Conservation (phyloP, 2,329 filamentous ascomycete genomes). For the Leptographium wingfieldii region DNA sequence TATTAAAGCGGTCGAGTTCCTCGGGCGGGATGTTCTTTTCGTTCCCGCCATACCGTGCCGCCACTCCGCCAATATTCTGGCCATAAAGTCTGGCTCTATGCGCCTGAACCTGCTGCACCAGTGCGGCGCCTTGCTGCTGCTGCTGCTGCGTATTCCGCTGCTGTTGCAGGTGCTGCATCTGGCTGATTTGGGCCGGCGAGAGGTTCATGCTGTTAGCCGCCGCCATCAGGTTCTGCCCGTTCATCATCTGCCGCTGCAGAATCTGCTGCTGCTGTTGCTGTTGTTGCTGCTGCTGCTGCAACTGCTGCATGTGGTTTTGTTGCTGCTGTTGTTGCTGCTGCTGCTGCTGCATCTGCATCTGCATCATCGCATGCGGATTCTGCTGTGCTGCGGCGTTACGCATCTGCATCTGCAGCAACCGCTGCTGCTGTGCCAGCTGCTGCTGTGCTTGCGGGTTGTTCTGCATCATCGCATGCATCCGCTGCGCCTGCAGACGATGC, state of each 20-base stretch:
- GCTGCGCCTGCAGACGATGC: conserved; percentile 27
- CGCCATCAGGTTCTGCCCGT: conserved; percentile 15
- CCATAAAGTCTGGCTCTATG: conserved; percentile 21
- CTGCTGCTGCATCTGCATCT: conserved; percentile 22
- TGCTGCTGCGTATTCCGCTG: conserved; percentile 15
- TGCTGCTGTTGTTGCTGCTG: conserved; percentile 1
- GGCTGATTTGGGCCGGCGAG: conserved; percentile 16
- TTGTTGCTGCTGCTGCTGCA: conserved; percentile 18
- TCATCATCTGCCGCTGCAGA: conserved; percentile 22
- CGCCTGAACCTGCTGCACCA: not conserved
- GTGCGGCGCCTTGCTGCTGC: conserved; percentile 12
- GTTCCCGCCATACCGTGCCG: conserved; percentile 25
- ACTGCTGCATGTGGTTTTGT: conserved; percentile 27
- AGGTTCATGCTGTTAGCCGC: conserved; percentile 17
- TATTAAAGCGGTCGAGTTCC: conserved; percentile 30
- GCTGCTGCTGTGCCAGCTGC: conserved; percentile 21
- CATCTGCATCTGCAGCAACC: conserved; percentile 20
- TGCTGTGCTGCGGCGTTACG: conserved; percentile 20
- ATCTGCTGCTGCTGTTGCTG: conserved; percentile 23
- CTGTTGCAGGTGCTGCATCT: conserved; percentile 16
- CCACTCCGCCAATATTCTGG: conserved; percentile 23
- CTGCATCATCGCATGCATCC: conserved; percentile 16
- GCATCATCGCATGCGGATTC: conserved; percentile 14
- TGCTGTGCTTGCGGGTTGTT: conserved; percentile 23
- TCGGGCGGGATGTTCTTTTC: conserved; percentile 34